Evolutionary conservation across 2,329 filamentous ascomycete species (phyloP).

Genomic region (Hymenoscyphus salicellus): DNA sequence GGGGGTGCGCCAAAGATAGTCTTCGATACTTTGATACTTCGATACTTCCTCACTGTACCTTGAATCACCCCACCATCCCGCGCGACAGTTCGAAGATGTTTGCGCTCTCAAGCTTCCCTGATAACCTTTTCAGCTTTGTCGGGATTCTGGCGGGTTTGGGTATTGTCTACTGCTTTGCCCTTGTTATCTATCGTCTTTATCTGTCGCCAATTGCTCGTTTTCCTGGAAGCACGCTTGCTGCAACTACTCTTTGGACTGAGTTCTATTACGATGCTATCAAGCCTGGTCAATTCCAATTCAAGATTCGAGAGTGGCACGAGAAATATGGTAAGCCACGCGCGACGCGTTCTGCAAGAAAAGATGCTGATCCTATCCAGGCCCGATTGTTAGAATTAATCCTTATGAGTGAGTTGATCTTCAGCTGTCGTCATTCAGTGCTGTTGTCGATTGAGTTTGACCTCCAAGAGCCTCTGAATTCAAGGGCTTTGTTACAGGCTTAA

Average conservation of each 20-base stretch:
- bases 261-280: slow-evolving; percentile 30
- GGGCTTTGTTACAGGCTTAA: no score
- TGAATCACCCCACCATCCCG: not conserved
- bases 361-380: slow-evolving; percentile 5
- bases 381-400: slow-evolving; percentile 13
- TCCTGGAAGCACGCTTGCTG: slow-evolving; percentile 31
- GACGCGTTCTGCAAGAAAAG: no score
- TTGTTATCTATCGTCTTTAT: slow-evolving; percentile 30
- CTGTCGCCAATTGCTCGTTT: slow-evolving; percentile 34
- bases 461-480: no score
- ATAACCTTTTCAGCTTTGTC: not conserved
- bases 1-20: not conserved
- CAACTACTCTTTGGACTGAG: slow-evolving; percentile 24
- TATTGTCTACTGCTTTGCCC: not conserved
- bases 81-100: not conserved
- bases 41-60: not conserved
- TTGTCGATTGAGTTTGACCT: not conserved
- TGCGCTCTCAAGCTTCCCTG: not conserved
- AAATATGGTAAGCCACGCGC: slow-evolving; percentile 16
- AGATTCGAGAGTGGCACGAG: slow-evolving; percentile 16
- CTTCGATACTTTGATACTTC: not conserved
- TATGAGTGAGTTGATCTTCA: slow-evolving; percentile 7
- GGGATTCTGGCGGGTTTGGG: not conserved
- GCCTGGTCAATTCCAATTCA: slow-evolving; percentile 19
- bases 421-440: not conserved